A percentile compares a stretch with the other conserved stretches of the same genome.
phyloP scores from a whole-genome alignment of 2,329 filamentous ascomycete genomes.

The Dactylella cylindrospora region DNA sequence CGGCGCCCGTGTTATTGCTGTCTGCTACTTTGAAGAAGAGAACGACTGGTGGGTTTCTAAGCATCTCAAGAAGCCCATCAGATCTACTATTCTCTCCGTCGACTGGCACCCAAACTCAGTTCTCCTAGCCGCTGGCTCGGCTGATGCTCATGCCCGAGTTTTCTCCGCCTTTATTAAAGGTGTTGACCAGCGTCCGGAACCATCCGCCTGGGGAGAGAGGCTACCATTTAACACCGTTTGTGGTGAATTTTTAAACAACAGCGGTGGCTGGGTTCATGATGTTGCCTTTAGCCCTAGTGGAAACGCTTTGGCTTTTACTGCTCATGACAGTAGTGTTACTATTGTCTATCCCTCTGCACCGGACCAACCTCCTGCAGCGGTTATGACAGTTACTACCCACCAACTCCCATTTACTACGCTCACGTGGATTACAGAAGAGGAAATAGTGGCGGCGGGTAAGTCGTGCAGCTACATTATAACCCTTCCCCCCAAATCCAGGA shows the following conservation, averaged over 20 bases:
- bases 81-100: constrained; percentile 91
- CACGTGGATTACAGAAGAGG: constrained; percentile 85
- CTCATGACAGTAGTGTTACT: constrained; percentile 94
- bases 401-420: constrained; percentile 88
- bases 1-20: constrained; percentile 88
- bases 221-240: constrained; percentile 98
- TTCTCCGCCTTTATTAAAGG: constrained; percentile 97
- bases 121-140: constrained; percentile 89
- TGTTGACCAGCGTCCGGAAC: constrained; percentile 79
- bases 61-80: constrained; percentile 98
- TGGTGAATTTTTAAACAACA: constrained; percentile 93
- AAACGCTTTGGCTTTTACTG: constrained; percentile 87
- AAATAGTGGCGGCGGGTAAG: constrained; percentile 94
- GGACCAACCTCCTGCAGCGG: constrained; percentile 85
- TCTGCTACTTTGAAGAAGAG: constrained; percentile 99
- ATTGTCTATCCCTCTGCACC: constrained; percentile 91
- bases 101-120: constrained; percentile 98
- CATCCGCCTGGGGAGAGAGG: constrained; percentile 89
- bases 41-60: constrained; percentile 99
- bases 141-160: constrained; percentile 91
- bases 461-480: constrained; percentile 57
- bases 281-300: constrained; percentile 91
- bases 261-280: constrained; percentile 93
- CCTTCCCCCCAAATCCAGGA: constrained; percentile 29
- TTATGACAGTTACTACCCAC: constrained; percentile 86